phyloP scores from a whole-genome alignment of 2,329 filamentous ascomycete species.

The Apiospora kogelbergensis region DNA sequence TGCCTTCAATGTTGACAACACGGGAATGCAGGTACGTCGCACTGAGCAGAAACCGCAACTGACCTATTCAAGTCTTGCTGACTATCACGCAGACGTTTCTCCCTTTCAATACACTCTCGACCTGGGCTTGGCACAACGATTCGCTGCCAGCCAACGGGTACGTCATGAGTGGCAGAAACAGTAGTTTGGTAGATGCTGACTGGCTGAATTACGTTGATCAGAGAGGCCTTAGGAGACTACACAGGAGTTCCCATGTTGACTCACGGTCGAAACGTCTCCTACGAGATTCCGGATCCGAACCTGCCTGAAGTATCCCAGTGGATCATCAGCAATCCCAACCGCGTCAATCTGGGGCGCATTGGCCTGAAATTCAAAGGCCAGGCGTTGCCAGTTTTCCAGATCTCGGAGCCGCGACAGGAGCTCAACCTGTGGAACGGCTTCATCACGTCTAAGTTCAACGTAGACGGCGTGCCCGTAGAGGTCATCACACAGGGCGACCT shows the following conservation, averaged over 20 bases:
- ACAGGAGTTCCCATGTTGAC: constrained; percentile 33
- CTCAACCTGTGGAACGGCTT: constrained; percentile 38
- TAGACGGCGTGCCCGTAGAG: constrained; percentile 30
- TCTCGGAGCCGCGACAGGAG: constrained; percentile 33
- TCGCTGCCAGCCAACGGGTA: constrained; percentile 37
- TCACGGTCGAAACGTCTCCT: constrained; percentile 37
- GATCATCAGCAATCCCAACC: constrained; percentile 50
- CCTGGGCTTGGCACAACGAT: constrained; percentile 32
- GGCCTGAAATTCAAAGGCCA: constrained; percentile 36
- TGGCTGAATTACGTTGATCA: neutral
- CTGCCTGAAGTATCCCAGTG: constrained; percentile 45
- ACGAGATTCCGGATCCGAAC: constrained; percentile 36
- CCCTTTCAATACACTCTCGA: constrained; percentile 29
- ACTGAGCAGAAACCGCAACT: neutral
- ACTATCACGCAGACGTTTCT: constrained; percentile 21
- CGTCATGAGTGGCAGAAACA: neutral
- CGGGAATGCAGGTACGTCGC: constrained; percentile 25
- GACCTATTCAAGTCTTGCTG: neutral
- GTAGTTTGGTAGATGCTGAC: neutral
- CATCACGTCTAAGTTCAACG: constrained; percentile 38
- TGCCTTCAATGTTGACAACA: constrained; percentile 31
- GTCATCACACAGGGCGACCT: constrained; percentile 39
- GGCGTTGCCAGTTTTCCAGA: constrained; percentile 29
- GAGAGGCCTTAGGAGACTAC: constrained; percentile 31
- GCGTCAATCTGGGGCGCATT: constrained; percentile 43